These are phyloP conservation scores for Exophiala mesophila DNA, from an alignment of 2,329 filamentous ascomycete genomes.

Conservation along the genomic window DNA sequence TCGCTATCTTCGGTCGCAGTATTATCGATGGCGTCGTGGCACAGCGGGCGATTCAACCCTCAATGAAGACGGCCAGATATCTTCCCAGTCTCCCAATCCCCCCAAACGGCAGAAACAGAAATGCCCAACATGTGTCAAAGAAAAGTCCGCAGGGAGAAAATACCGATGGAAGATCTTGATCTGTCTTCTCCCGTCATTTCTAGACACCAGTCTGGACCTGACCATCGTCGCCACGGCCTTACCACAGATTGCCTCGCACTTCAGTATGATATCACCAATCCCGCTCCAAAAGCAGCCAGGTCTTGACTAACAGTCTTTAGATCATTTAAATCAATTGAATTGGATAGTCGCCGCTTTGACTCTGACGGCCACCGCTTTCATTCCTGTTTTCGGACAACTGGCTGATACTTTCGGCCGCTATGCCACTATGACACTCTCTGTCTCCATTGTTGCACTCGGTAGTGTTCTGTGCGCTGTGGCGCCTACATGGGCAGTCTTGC, in stretches of 20 bases:
- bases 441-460: slow-evolving; percentile 55
- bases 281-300: too few species aligned
- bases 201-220: slow-evolving; percentile 58
- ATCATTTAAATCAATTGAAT: slow-evolving; percentile 47
- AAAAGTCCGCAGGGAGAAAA: slow-evolving; percentile 34
- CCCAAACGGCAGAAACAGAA: slow-evolving; percentile 3
- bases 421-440: slow-evolving; percentile 49
- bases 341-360: slow-evolving; percentile 62
- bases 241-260: slow-evolving; percentile 61
- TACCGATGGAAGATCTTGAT: slow-evolving; percentile 57
- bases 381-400: slow-evolving; percentile 49
- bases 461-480: slow-evolving; percentile 48
- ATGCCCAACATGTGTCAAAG: slow-evolving; percentile 29
- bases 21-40: too few species aligned
- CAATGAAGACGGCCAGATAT: too few species aligned
- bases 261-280: too few species aligned
- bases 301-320: slow-evolving; percentile 45
- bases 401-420: slow-evolving; percentile 50
- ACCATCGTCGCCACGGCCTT: slow-evolving; percentile 60
- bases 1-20: neutral
- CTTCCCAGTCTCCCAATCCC: too few species aligned
- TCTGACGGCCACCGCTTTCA: slow-evolving; percentile 55
- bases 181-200: slow-evolving; percentile 57
- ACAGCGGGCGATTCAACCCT: too few species aligned
- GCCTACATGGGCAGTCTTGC: slow-evolving; percentile 46